Evolutionary conservation across 331 rosid genomes (phyloP).

Genomic region (Malus hybrid): DNA sequence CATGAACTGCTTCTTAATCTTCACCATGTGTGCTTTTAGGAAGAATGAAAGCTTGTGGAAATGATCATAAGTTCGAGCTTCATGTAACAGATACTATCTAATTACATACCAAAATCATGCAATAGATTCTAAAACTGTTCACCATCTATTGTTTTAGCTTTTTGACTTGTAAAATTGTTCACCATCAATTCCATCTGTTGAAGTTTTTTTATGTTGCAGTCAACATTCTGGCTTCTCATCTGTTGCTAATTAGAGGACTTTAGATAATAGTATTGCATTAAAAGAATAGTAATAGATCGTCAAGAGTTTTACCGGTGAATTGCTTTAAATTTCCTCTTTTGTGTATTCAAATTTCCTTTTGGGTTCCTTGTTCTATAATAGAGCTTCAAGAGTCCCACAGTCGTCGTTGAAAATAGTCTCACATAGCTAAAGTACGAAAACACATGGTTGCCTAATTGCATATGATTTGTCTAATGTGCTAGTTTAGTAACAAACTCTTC

Average conservation of each 20-base stretch:
- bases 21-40: neutral
- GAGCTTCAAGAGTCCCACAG: neutral
- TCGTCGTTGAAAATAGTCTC: neutral
- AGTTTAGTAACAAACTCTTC: neutral
- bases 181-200: neutral
- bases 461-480: neutral
- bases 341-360: neutral
- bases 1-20: neutral
- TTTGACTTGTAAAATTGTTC: neutral
- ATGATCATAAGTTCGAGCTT: neutral
- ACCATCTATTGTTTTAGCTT: neutral
- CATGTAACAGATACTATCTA: no score
- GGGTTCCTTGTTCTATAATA: neutral
- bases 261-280: neutral
- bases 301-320: neutral
- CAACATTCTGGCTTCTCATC: neutral
- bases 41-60: neutral
- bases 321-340: neutral
- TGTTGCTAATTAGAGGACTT: slow-evolving; percentile 3
- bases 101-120: neutral
- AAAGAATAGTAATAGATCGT: neutral
- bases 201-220: slow-evolving; percentile 1
- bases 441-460: slow-evolving; percentile 11
- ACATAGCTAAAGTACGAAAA: neutral
- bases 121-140: neutral